phyloP scores from a whole-genome alignment of 1,284 basidiomycete species.

The Neonothopanus nambi region DNA sequence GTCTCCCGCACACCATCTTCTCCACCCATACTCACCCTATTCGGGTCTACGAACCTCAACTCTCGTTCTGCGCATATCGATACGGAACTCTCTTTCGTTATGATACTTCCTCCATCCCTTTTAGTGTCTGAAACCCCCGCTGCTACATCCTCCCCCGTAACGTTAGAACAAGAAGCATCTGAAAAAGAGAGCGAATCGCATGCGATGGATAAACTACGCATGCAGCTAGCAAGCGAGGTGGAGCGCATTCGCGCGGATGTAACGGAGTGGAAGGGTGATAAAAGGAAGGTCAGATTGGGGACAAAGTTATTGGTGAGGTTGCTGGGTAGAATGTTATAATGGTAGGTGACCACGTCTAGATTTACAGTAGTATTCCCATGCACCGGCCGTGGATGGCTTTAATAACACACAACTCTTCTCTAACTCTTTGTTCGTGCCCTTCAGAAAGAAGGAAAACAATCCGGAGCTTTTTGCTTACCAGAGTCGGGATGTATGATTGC shows the following conservation, averaged over 20 bases:
- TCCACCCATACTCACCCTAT: slow-evolving; percentile 77
- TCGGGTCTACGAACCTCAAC: slow-evolving; percentile 96
- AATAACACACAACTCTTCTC: too few species aligned
- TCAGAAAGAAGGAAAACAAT: too few species aligned
- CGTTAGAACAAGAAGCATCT: background rate
- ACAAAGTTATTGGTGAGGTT: slow-evolving; percentile 68
- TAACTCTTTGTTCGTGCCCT: too few species aligned
- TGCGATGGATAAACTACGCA: slow-evolving; percentile 29
- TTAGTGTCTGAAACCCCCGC: background rate
- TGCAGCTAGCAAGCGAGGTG: slow-evolving; percentile 45
- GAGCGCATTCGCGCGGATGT: slow-evolving; percentile 47
- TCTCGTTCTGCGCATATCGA: slow-evolving; percentile 90
- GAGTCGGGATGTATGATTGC: too few species aligned
- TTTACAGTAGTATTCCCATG: too few species aligned
- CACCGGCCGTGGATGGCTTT: too few species aligned
- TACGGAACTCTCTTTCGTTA: slow-evolving; percentile 89
- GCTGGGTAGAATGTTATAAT: slow-evolving; percentile 72
- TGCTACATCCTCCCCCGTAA: background rate
- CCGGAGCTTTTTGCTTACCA: too few species aligned
- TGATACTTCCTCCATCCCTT: slow-evolving; percentile 62
- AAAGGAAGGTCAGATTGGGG: slow-evolving; percentile 69
- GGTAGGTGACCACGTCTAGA: too few species aligned
- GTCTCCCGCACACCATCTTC: slow-evolving; percentile 58
- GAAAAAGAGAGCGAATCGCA: background rate
- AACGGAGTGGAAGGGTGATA: slow-evolving; percentile 56